Conservation (phyloP, 352 stramenopile genomes). For the Pythium phragmiticola region DNA sequence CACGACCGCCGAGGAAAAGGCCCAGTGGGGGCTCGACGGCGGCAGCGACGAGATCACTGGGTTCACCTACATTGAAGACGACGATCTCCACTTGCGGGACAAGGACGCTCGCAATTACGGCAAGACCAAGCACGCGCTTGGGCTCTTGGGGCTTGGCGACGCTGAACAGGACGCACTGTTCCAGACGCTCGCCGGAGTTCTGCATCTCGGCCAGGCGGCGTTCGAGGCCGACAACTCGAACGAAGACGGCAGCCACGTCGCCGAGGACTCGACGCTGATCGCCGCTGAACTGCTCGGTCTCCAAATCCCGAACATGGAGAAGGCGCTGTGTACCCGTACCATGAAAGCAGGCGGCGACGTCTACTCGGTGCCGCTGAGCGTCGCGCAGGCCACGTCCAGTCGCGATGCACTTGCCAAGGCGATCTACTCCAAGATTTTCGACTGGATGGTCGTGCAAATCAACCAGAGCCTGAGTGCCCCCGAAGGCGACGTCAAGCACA, state of each 20-base stretch:
- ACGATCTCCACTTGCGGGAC: slow-evolving; percentile 29
- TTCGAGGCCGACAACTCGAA: slow-evolving; percentile 75
- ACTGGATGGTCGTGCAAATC: slow-evolving; percentile 93
- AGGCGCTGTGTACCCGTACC: slow-evolving; percentile 64
- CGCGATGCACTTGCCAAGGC: slow-evolving; percentile 94
- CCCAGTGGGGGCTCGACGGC: slow-evolving; percentile 38
- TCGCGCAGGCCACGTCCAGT: slow-evolving; percentile 86
- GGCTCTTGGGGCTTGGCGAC: slow-evolving; percentile 56
- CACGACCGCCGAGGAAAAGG: slow-evolving; percentile 9
- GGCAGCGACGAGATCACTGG: slow-evolving; percentile 50
- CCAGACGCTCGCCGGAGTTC: slow-evolving; percentile 82
- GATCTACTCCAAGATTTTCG: slow-evolving; percentile 96
- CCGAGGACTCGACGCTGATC: no score
- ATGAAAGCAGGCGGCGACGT: slow-evolving; percentile 19
- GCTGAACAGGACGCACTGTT: slow-evolving; percentile 64
- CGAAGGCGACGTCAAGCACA: slow-evolving; percentile 70
- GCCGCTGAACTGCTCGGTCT: slow-evolving; percentile 49
- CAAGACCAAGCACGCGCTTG: slow-evolving; percentile 58
- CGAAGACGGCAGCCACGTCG: slow-evolving; percentile 55
- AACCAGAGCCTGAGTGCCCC: slow-evolving; percentile 55
- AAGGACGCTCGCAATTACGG: slow-evolving; percentile 64
- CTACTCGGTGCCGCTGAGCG: slow-evolving; percentile 23
- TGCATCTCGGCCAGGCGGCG: slow-evolving; percentile 96
- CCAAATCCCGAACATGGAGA: slow-evolving; percentile 47
- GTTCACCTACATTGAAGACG: slow-evolving; percentile 58